A percentile compares a stretch with the other conserved stretches of the same genome.
phyloP scores from a whole-genome alignment of 768 basidiomycete genomes.

The Coprinellus micaceus region DNA sequence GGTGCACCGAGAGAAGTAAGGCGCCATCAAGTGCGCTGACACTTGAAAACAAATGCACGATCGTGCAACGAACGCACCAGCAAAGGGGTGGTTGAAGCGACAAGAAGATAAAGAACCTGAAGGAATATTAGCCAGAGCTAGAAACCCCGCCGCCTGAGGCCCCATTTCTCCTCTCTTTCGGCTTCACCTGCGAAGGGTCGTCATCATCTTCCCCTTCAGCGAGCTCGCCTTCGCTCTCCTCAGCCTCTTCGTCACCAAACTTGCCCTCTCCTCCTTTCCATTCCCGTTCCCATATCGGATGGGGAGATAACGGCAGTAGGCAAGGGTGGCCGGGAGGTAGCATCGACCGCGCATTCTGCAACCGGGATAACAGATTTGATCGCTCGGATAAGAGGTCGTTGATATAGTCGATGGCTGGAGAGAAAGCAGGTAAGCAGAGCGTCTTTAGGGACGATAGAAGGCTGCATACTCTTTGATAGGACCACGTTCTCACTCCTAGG shows the following conservation, averaged over 20 bases:
- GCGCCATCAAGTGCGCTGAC: too few species aligned
- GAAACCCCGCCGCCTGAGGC: not conserved
- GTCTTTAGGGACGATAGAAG: not conserved
- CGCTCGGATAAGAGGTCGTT: constrained; percentile 62
- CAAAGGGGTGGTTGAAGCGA: too few species aligned
- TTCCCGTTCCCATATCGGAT: constrained; percentile 73
- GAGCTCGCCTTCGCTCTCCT: constrained; percentile 33
- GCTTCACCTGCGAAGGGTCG: not conserved
- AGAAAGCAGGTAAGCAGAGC: constrained; percentile 1
- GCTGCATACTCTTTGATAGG: constrained; percentile 68
- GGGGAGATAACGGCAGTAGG: constrained; percentile 29
- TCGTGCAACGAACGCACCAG: too few species aligned
- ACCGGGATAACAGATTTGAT: constrained; percentile 50
- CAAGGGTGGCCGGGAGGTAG: constrained; percentile 64
- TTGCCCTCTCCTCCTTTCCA: constrained; percentile 75
- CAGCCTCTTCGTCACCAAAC: constrained; percentile 45
- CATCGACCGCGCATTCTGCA: constrained; percentile 53
- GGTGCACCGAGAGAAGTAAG: too few species aligned
- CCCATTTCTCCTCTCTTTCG: constrained; percentile 9
- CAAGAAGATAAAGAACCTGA: not conserved
- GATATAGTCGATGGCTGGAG: constrained; percentile 82
- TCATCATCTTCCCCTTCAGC: constrained; percentile 24
- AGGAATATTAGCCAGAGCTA: not conserved
- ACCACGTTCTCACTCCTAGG: constrained; percentile 91
- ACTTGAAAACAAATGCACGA: too few species aligned